Evolutionary conservation across 2,329 filamentous ascomycete genomes (phyloP).

Genomic region (Xylaria multiplex): DNA sequence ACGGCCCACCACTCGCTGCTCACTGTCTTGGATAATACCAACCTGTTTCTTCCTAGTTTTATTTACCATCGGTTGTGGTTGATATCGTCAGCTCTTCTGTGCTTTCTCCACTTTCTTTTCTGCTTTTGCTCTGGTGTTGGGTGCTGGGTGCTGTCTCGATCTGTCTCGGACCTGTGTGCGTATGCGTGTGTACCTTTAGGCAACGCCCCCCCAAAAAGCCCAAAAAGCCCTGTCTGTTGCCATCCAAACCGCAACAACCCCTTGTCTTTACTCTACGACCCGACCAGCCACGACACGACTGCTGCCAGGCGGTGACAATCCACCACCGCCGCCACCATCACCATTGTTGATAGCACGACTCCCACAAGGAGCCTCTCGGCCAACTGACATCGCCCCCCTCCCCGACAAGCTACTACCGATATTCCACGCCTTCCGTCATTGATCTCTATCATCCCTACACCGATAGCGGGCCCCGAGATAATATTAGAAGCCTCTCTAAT

Average conservation of each 20-base stretch:
- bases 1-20: too few relatives aligned
- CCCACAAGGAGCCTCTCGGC: neutral
- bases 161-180: neutral
- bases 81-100: neutral
- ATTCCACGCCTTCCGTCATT: constrained; percentile 11
- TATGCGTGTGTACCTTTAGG: neutral
- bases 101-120: neutral
- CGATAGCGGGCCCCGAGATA: constrained; percentile 21
- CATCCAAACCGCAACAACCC: constrained; percentile 9
- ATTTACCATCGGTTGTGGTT: too few relatives aligned
- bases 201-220: neutral
- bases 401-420: constrained; percentile 7
- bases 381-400: neutral
- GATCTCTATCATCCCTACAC: constrained; percentile 29
- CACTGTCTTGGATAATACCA: constrained; percentile 3
- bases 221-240: constrained; percentile 10
- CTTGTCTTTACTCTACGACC: constrained; percentile 9
- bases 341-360: neutral
- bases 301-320: constrained; percentile 13
- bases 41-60: neutral
- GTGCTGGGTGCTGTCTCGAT: neutral
- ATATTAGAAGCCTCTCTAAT: constrained; percentile 34
- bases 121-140: neutral
- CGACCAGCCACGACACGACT: constrained; percentile 18
- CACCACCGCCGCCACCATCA: neutral